phyloP scores from a whole-genome alignment of 257 asterid genomes.

The Ligustrum vulgare region DNA sequence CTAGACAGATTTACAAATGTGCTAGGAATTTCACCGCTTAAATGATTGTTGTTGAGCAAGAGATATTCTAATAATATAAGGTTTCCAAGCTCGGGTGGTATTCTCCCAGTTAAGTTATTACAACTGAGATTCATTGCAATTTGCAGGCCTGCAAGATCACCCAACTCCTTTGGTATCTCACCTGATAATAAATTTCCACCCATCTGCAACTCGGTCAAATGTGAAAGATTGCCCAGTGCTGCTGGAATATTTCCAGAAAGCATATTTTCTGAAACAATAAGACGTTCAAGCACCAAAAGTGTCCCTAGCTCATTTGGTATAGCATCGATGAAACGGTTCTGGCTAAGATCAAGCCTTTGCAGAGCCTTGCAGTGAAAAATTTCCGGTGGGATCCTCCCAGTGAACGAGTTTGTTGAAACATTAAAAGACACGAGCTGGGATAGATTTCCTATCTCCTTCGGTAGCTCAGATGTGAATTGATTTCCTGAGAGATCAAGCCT shows the following conservation, averaged over 20 bases:
- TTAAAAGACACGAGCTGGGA: slow-evolving; percentile 73
- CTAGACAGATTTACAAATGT: slow-evolving; percentile 73
- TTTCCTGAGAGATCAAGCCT: slow-evolving; percentile 84
- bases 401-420: slow-evolving; percentile 61
- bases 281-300: slow-evolving; percentile 75
- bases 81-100: slow-evolving; percentile 81
- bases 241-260: slow-evolving; percentile 71
- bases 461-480: slow-evolving; percentile 57
- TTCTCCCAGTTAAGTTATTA: slow-evolving; percentile 67
- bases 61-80: slow-evolving; percentile 74
- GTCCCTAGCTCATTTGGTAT: slow-evolving; percentile 65
- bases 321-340: slow-evolving; percentile 51
- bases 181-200: slow-evolving; percentile 79
- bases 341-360: slow-evolving; percentile 87
- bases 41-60: slow-evolving; percentile 64
- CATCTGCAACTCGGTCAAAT: slow-evolving; percentile 84
- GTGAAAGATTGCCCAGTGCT: slow-evolving; percentile 77
- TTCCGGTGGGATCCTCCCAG: slow-evolving; percentile 58
- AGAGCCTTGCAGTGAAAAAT: slow-evolving; percentile 68
- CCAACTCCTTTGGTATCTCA: slow-evolving; percentile 73
- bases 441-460: slow-evolving; percentile 66
- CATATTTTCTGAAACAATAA: slow-evolving; percentile 67
- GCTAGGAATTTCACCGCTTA: slow-evolving; percentile 82
- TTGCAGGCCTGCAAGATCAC: slow-evolving; percentile 69
- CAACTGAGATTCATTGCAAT: slow-evolving; percentile 81